Base-by-base conservation (phyloP, 352 stramenopile species). In the Chrysophaeum taylorii region DNA sequence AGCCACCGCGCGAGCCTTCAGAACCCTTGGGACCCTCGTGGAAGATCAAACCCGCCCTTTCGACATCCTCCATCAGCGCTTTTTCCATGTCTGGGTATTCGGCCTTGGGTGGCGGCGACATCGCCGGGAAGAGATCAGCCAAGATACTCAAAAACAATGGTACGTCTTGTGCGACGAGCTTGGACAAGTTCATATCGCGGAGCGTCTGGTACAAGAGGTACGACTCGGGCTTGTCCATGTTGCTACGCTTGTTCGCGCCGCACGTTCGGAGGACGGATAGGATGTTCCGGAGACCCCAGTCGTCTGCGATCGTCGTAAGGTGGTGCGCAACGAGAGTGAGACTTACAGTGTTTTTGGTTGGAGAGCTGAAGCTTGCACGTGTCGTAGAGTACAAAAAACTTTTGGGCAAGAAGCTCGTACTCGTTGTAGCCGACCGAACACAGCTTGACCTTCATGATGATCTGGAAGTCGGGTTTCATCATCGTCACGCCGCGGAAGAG, bases 111-210 rank as follows among this genome's bases (percentile, higher is more conserved):
- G 85, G 85, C 41, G 85, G 78, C 31, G 85, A 90, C 42, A 94
- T 89, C 0, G 89, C 94, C 5, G 94, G 94, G 75, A 98, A 98
- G 38, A 98, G 81, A 75, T 98, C 94, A 9, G 91, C 89, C 0
- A 98, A 83, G 25, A 98, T 75, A 15, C 91, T 96, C 31, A 98
- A 77, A 77, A 98, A 98, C 0, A 98, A 76, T 27, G 94, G 94
- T 9, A 98, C 92, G 76, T 98, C 94, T 80, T 98, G 92, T 0
- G 92, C 92, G 2, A 98, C 92, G 18, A 98, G 81, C 79, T 98
- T 98, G 42, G 88, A 96, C 61, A 98, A 76, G 73, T 99, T 99
- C 92, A 98, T 98, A 73, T 98, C 94, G 70, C 94, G 85, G 54
- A 98, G 78, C 1, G 94, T 96, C 15, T 92, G 88, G 82, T 97